These are phyloP conservation scores for Lizonia empirigonia DNA, from an alignment of 2,329 filamentous ascomycete species.

Conservation along the genomic window DNA sequence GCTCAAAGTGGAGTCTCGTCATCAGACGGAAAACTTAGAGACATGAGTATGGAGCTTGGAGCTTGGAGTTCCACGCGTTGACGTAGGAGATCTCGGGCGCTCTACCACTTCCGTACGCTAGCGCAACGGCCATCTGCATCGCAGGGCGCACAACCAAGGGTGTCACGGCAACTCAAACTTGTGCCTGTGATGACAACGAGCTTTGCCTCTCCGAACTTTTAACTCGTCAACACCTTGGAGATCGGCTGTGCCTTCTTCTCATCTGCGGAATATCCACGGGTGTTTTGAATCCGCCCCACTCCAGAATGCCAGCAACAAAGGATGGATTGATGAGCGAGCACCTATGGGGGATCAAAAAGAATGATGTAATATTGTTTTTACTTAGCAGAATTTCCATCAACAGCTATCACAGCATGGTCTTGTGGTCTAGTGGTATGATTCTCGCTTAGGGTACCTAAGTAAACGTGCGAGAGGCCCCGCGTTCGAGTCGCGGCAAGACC, in stretches of 20 bases:
- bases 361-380: no score
- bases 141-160: background rate
- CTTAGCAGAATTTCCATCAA: background rate
- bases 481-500: conserved; percentile 44
- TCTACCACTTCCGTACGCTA: conserved; percentile 1
- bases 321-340: no score
- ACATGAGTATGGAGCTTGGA: conserved; percentile 2
- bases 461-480: conserved; percentile 46
- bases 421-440: conserved; percentile 72
- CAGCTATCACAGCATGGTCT: conserved; percentile 19
- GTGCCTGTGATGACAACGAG: background rate
- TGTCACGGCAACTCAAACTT: background rate
- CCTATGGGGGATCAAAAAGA: no score
- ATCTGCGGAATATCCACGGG: no score
- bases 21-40: background rate
- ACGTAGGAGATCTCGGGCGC: conserved; percentile 10
- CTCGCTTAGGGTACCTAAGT: conserved; percentile 64
- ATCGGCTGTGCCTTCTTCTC: no score
- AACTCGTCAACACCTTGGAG: no score
- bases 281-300: no score
- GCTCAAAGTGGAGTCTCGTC: background rate
- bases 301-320: no score
- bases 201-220: background rate
- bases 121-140: conserved; percentile 6
- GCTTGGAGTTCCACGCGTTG: conserved; percentile 13